A percentile compares a stretch with the other conserved stretches of the same genome.
Conservation (phyloP, 208 protist species). For the Crithidia brevicula region DNA sequence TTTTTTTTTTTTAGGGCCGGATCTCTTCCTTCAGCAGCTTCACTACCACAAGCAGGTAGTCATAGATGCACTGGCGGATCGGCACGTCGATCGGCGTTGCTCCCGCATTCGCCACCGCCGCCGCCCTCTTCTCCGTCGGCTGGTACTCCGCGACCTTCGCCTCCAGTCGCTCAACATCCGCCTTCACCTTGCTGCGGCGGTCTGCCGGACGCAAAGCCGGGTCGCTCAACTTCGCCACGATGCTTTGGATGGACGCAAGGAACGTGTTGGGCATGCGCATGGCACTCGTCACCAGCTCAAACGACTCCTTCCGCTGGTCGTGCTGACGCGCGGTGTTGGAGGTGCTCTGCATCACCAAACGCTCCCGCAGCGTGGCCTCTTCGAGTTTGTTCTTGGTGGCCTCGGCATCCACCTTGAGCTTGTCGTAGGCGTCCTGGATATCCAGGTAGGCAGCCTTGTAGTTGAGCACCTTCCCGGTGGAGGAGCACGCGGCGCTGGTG, state of each 20-base stretch:
- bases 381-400: constrained; percentile 31
- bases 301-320: constrained; percentile 25
- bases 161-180: constrained; percentile 18
- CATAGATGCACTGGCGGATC: constrained; percentile 21
- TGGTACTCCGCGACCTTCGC: constrained; percentile 16
- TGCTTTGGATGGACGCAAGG: constrained; percentile 4
- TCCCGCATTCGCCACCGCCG: not conserved
- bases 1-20: not conserved
- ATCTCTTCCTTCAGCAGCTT: constrained; percentile 14
- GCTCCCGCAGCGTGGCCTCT: constrained; percentile 22
- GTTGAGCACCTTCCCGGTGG: constrained; percentile 41
- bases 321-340: constrained; percentile 10
- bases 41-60: constrained; percentile 5
- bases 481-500: constrained; percentile 24
- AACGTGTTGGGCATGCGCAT: constrained; percentile 20
- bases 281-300: constrained; percentile 20
- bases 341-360: not conserved
- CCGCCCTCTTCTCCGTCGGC: not conserved
- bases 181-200: constrained; percentile 19
- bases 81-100: constrained; percentile 15
- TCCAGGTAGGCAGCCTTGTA: constrained; percentile 41
- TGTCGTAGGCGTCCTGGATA: constrained; percentile 30
- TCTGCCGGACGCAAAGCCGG: constrained; percentile 23
- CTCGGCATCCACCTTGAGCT: constrained; percentile 39
- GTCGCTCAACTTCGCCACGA: constrained; percentile 28